Base-by-base conservation (phyloP, 2,329 filamentous ascomycete species). In the Macrophomina pseudophaseolina region DNA sequence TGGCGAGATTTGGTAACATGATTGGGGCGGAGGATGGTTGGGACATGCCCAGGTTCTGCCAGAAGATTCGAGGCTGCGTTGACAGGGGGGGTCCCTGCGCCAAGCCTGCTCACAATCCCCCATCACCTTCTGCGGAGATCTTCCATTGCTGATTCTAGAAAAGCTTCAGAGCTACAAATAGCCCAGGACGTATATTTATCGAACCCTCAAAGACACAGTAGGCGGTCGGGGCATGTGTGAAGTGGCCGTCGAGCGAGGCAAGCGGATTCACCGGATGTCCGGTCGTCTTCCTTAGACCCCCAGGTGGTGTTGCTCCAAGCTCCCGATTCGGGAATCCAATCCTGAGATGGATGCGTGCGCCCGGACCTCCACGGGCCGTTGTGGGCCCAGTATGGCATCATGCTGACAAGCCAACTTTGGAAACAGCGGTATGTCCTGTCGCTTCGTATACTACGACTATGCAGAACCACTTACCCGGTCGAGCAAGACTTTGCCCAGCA, bases 11-110 rank as follows among this genome's bases (percentile, higher is more conserved):
- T 16, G 30, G 30, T 7, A 16, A 14, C 14, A 11, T n/a, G 42
- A 11, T 14, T 60, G 42, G 32, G 33, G 28, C n/a, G 14, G 42
- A 48, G 11, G 51, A 33, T 6, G 12, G 30, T 54, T 51, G 30
- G 23, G 51, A 65, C 28, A 28, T 14, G 42, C 52, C 63, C 51
- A 65, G 63, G 51, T n/a, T 65, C 40, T 65, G 52, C 63, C 33
- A 65, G 63, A 65, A 65, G 63, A 38, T 65, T 65, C 63, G 63
- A 65, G 40, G 44, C 48, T 14, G 40, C 12, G 42, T 38, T 9
- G 42, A 52, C 58, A 49, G 18, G 58, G 58, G 44, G 48, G 58
- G 44, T 23, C 58, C 58, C 58, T 35, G 58, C 58, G 40, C 42
- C 44, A 48, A 62, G 18, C 12, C 3, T n/a, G 48, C 38, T 44